phyloP scores from a whole-genome alignment of 345 rosid genomes.

The Leavenworthia alabamica region DNA sequence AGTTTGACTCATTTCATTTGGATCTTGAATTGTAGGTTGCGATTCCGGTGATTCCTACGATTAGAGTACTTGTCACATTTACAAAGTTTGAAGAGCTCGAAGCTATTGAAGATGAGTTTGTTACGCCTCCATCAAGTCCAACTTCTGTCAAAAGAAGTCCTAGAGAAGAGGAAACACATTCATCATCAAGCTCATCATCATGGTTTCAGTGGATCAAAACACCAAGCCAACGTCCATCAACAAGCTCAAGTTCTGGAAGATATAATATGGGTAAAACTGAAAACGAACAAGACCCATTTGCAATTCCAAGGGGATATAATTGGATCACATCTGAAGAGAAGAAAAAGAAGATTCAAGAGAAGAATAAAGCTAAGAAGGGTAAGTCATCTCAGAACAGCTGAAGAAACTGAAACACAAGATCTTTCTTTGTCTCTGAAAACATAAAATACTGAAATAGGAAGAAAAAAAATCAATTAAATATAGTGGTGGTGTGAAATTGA shows the following conservation, averaged over 20 bases:
- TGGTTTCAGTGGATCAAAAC: slow-evolving; percentile 99
- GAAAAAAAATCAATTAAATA: slow-evolving; percentile 25
- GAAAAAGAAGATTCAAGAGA: slow-evolving; percentile 93
- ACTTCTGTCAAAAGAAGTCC: slow-evolving; percentile 57
- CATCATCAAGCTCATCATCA: slow-evolving; percentile 60
- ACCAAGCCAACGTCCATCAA: slow-evolving; percentile 54
- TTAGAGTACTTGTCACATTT: slow-evolving; percentile 86
- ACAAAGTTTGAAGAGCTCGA: slow-evolving; percentile 92
- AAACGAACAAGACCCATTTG: slow-evolving; percentile 71
- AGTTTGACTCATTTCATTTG: background rate
- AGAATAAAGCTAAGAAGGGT: slow-evolving; percentile 65
- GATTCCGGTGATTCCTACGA: slow-evolving; percentile 93
- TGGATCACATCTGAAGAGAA: slow-evolving; percentile 93
- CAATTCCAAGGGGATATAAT: slow-evolving; percentile 64
- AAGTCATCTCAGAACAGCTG: slow-evolving; percentile 30
- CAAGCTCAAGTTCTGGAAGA: slow-evolving; percentile 32
- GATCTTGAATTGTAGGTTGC: slow-evolving; percentile 54
- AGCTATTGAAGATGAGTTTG: slow-evolving; percentile 73
- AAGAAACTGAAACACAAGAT: slow-evolving; percentile 11
- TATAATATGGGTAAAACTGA: slow-evolving; percentile 43
- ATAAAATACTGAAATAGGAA: slow-evolving; percentile 25
- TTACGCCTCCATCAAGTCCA: slow-evolving; percentile 97
- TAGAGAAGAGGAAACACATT: slow-evolving; percentile 27
- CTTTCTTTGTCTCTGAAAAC: slow-evolving; percentile 6
- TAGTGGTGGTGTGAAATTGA: slow-evolving; percentile 23